Evolutionary conservation across 192 early-diverging fungal genomes (phyloP), one percentile per base, ranked within the genome.

Genomic region (Mortierella antarctica): DNA sequence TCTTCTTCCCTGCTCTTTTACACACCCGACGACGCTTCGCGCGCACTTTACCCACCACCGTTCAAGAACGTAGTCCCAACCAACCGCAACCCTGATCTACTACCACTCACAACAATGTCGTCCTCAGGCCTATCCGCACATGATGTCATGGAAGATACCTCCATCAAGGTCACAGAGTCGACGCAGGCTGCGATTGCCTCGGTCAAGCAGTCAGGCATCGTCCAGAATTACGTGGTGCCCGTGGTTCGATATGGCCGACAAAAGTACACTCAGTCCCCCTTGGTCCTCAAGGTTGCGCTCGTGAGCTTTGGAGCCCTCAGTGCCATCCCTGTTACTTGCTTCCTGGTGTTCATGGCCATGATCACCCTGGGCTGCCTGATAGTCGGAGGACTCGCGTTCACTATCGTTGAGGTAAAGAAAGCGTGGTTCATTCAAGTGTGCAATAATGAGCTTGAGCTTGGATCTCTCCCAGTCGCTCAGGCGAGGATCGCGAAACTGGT

Each of bases 311-410:
- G 2, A 0, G 54, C 23, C 18, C 14, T 80, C 21, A 54, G 60
- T 47, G 77, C 65, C 4, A 41, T 80, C 50, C 70, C 70, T 2
- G 10, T 80, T 20, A 65, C 59, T 0, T 72, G 64, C 23, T 80
- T 80, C 46, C 0, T 39, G 7, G 77, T 52, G 0, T 72, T 80
- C 44, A 64, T 80, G 51, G 65, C 46, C 6, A 45, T 79, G 7
- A 69, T 79, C 13, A 79, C 70, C 1, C 5, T 71, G 31, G 70
- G 65, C 7, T 72, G 64, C 14, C 41, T 72, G 53, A 31, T 68
- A 17, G 70, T 72, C 14, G 77, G 58, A 0, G 65, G 70, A 2
- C 61, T 80, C 45, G 64, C 40, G 14, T 45, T 72, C 18, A 62
- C 52, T 7, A 54, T 79, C 12, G 53, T 71, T 31, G 69, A 79